Conservation (phyloP, 495 filamentous ascomycete species). For the Neurospora sp. region DNA sequence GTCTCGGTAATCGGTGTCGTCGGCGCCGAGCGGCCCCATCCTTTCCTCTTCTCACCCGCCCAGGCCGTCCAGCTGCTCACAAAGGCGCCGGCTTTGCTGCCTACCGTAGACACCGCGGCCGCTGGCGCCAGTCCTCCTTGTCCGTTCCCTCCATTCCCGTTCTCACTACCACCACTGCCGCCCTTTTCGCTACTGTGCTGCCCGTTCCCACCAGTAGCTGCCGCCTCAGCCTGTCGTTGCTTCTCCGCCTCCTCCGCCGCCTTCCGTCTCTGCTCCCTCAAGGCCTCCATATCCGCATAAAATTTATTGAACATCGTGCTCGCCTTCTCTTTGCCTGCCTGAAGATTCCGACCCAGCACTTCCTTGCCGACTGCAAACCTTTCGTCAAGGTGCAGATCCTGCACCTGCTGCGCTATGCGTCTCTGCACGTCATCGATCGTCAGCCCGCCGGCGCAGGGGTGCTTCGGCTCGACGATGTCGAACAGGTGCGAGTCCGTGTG, state of each 20-base stretch:
- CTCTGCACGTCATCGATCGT: conserved; percentile 92
- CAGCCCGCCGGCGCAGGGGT: conserved; percentile 90
- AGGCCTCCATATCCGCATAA: conserved; percentile 78
- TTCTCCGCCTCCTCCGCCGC: conserved; percentile 48
- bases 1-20: neutral
- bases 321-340: conserved; percentile 77
- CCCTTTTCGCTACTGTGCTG: conserved; percentile 1
- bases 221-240: conserved; percentile 21
- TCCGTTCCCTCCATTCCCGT: conserved; percentile 22
- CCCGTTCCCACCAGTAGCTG: conserved; percentile 5
- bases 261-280: conserved; percentile 72
- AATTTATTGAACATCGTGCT: conserved; percentile 73
- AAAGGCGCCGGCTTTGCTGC: conserved; percentile 73
- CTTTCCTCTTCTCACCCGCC: conserved; percentile 81
- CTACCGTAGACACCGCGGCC: conserved; percentile 51
- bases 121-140: conserved; percentile 57
- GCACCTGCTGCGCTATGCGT: conserved; percentile 75
- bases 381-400: conserved; percentile 83
- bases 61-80: conserved; percentile 91
- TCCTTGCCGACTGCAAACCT: conserved; percentile 67
- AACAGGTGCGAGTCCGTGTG: conserved; percentile 76
- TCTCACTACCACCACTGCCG: conserved; percentile 7
- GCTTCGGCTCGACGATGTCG: conserved; percentile 83
- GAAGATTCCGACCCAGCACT: conserved; percentile 65
- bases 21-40: conserved; percentile 37